phyloP scores from a whole-genome alignment of 2,329 filamentous ascomycete genomes.

The Bipolaris zeicola region DNA sequence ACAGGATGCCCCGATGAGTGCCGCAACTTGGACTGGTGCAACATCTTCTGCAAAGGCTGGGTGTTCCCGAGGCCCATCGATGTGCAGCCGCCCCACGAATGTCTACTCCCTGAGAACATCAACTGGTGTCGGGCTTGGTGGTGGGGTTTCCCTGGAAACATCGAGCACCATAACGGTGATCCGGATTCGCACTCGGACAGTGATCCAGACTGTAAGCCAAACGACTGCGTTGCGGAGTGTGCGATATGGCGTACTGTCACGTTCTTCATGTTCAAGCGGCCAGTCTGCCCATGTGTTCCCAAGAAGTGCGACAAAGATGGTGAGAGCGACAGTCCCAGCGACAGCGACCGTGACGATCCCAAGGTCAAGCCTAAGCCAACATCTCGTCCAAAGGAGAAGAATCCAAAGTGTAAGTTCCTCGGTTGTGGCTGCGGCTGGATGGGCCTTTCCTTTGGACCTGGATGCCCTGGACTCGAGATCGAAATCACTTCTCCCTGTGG shows the following conservation, averaged over 20 bases:
- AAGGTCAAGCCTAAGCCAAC: constrained; percentile 8
- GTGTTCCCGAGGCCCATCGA: too few species aligned
- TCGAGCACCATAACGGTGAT: constrained; percentile 3
- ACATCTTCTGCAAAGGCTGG: too few species aligned
- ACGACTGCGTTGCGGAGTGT: constrained; percentile 19
- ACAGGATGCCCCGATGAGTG: too few species aligned
- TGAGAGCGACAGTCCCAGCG: constrained; percentile 14
- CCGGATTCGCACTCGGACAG: constrained; percentile 12
- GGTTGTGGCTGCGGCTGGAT: constrained; percentile 35
- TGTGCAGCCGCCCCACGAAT: too few species aligned
- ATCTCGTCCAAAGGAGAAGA: constrained; percentile 5
- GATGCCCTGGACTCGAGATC: constrained; percentile 12
- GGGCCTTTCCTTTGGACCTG: constrained; percentile 29
- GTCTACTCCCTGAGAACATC: too few species aligned
- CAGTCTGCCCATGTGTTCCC: constrained; percentile 19
- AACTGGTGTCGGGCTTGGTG: too few species aligned
- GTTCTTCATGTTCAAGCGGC: constrained; percentile 14
- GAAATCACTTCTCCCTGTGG: constrained; percentile 15
- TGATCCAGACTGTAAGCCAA: constrained; percentile 15
- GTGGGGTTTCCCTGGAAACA: background rate
- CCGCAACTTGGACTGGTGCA: too few species aligned
- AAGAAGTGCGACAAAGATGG: constrained; percentile 14
- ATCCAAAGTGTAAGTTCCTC: constrained; percentile 20
- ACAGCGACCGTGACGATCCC: constrained; percentile 12
- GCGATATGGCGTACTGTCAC: constrained; percentile 5